Conservation (phyloP, 257 asterid species). For the Solanum pinnatisectum region DNA sequence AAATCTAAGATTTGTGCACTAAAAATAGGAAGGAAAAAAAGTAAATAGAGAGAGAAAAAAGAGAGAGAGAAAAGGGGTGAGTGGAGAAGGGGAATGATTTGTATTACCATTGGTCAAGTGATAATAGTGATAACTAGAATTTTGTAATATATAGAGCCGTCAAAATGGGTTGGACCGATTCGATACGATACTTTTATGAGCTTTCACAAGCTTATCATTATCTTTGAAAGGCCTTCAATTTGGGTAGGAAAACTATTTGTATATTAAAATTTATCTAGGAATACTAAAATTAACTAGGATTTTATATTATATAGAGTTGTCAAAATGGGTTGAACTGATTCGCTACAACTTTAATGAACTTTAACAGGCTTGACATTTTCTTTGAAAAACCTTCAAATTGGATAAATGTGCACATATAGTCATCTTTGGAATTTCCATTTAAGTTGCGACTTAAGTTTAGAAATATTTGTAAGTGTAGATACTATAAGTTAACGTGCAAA, state of each 20-base stretch:
- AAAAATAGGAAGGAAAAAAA: not conserved
- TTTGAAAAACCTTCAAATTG: not conserved
- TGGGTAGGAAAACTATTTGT: not conserved
- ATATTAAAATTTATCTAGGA: not conserved
- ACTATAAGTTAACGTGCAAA: not conserved
- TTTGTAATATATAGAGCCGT: no score
- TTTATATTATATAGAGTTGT: not conserved
- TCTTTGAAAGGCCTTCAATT: no score
- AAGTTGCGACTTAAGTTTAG: not conserved
- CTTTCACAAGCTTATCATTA: no score
- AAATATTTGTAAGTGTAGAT: not conserved
- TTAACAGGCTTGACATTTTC: not conserved
- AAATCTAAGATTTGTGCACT: not conserved
- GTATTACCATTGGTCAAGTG: no score
- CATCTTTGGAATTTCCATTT: not conserved
- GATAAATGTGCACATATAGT: not conserved
- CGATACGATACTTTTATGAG: no score
- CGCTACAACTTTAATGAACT: not conserved
- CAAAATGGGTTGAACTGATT: not conserved
- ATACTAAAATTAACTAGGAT: not conserved
- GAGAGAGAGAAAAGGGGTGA: not conserved
- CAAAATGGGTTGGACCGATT: no score
- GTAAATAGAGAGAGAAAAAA: not conserved
- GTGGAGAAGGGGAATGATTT: no score
- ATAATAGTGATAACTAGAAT: no score